Percentiles rank a stretch among this genome's conserved stretches.
phyloP scores from a whole-genome alignment of 192 early-diverging fungal genomes.

The Chytriomyces sp. region DNA sequence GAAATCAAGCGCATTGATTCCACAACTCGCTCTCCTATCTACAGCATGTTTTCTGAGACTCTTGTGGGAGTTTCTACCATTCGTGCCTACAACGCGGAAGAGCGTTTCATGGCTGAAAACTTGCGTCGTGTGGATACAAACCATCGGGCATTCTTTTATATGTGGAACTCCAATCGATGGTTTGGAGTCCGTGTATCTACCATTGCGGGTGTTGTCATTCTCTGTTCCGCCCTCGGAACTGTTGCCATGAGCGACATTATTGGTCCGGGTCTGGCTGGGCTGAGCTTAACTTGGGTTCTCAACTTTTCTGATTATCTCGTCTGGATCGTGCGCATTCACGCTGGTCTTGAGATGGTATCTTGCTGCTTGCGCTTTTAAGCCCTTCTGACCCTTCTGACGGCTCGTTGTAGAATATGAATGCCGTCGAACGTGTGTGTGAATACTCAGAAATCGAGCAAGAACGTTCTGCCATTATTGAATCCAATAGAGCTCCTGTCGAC shows the following conservation, averaged over 20 bases:
- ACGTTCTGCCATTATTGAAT: constrained; percentile 59
- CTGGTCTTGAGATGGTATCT: constrained; percentile 50
- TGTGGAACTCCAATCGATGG: constrained; percentile 81
- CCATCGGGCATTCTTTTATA: constrained; percentile 83
- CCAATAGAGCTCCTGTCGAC: constrained; percentile 33
- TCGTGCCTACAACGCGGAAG: constrained; percentile 47
- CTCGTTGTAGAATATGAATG: constrained; percentile 39
- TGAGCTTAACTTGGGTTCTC: constrained; percentile 82
- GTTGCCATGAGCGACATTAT: constrained; percentile 57
- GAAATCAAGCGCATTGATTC: constrained; percentile 91
- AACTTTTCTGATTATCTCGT: constrained; percentile 75
- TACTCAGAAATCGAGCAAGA: constrained; percentile 86
- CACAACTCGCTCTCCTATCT: constrained; percentile 72
- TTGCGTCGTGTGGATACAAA: constrained; percentile 59
- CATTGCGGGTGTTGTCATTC: constrained; percentile 73
- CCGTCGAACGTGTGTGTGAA: constrained; percentile 85
- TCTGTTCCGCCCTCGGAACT: constrained; percentile 31
- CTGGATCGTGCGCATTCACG: constrained; percentile 64
- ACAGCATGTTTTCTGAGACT: constrained; percentile 84
- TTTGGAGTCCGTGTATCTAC: constrained; percentile 65
- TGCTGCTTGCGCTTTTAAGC: neutral
- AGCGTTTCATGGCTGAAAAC: constrained; percentile 39
- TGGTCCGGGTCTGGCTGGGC: constrained; percentile 82
- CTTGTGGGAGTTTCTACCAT: constrained; percentile 47
- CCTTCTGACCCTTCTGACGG: neutral